Evolutionary conservation across 2,329 filamentous ascomycete genomes (phyloP).

Genomic region (Clarireedia sp.): DNA sequence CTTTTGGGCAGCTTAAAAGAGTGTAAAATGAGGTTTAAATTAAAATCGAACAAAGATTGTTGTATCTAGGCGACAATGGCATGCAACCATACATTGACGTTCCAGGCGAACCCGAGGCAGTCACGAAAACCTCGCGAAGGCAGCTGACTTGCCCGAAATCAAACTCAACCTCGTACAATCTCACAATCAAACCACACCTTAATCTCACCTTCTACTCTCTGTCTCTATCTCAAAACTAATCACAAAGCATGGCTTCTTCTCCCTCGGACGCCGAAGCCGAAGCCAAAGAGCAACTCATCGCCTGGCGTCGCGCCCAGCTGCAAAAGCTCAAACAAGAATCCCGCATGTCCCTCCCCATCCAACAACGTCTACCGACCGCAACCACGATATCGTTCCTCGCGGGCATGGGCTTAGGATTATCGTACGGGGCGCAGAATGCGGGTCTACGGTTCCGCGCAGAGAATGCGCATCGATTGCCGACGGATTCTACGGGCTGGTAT

Average conservation of each 20-base stretch:
- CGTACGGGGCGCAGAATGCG: constrained; percentile 64
- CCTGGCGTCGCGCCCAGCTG: neutral
- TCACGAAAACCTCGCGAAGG: neutral
- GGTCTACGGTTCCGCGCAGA: constrained; percentile 86
- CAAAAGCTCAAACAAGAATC: constrained; percentile 8
- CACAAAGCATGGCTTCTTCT: neutral
- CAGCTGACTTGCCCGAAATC: neutral
- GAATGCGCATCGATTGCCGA: constrained; percentile 88
- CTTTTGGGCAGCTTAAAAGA: neutral
- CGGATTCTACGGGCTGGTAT: constrained; percentile 80
- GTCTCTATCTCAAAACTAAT: neutral
- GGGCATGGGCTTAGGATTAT: constrained; percentile 63
- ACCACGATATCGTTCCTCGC: constrained; percentile 54
- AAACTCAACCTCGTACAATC: neutral
- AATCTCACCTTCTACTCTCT: neutral
- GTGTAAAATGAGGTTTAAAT: neutral
- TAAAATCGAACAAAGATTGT: neutral
- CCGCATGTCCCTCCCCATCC: constrained; percentile 54
- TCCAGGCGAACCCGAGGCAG: neutral
- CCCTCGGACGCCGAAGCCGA: neutral
- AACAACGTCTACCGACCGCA: constrained; percentile 58
- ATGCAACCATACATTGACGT: neutral
- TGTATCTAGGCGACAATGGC: neutral
- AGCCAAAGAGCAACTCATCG: neutral
- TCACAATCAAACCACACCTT: neutral